These are phyloP conservation scores for Colletotrichum eremochloae DNA, from an alignment of 2,329 filamentous ascomycete genomes.

Conservation along the genomic window DNA sequence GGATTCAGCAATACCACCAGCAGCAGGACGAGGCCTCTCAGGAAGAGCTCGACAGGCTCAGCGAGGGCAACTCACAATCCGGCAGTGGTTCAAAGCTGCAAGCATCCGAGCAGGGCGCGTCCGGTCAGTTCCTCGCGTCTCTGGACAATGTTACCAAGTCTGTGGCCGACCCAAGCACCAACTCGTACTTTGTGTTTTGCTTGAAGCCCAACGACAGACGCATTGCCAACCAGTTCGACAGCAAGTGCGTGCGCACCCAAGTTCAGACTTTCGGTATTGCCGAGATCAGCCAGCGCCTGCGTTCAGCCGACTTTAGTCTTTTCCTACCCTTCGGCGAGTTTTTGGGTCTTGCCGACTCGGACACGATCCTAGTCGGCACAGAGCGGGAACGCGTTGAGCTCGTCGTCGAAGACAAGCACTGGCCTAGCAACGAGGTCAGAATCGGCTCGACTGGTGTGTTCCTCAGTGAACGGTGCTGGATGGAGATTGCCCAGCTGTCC, in stretches of 20 bases:
- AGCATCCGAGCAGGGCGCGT: constrained; percentile 77
- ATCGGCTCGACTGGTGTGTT: constrained; percentile 95
- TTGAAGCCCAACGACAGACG: constrained; percentile 96
- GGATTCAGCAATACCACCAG: constrained; percentile 52
- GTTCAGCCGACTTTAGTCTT: constrained; percentile 94
- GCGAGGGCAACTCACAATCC: constrained; percentile 62
- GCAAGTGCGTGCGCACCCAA: constrained; percentile 96
- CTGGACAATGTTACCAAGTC: constrained; percentile 93
- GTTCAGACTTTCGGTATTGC: constrained; percentile 96
- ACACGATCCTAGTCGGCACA: constrained; percentile 88
- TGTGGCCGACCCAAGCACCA: constrained; percentile 84
- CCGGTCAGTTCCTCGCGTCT: constrained; percentile 90
- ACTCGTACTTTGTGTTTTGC: constrained; percentile 97
- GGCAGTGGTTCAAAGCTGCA: constrained; percentile 55
- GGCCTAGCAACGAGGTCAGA: constrained; percentile 91
- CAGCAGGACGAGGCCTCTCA: constrained; percentile 55
- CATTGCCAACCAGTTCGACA: constrained; percentile 98
- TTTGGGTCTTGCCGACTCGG: constrained; percentile 86
- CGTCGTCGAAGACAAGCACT: constrained; percentile 91
- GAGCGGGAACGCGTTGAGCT: constrained; percentile 93
- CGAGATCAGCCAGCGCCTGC: constrained; percentile 93
- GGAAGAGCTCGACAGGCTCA: constrained; percentile 63
- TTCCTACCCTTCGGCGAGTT: constrained; percentile 98
- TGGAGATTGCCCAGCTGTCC: constrained; percentile 83
- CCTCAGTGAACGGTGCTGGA: constrained; percentile 95